These are phyloP conservation scores for Aspergillus sp. DNA, from an alignment of 2,329 filamentous ascomycete genomes.

Conservation along the genomic window DNA sequence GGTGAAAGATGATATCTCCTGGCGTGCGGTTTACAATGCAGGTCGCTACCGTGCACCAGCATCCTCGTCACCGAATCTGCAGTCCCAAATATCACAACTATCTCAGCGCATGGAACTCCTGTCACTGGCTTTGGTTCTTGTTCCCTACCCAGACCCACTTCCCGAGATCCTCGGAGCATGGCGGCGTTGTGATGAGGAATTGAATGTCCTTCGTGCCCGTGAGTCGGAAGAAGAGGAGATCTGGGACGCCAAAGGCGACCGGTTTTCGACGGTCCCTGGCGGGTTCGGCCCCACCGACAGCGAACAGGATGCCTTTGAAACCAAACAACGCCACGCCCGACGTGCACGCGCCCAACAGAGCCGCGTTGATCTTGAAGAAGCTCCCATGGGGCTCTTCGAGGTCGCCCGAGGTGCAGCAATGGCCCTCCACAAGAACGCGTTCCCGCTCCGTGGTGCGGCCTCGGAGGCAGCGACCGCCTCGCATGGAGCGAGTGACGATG, in stretches of 20 bases:
- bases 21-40: conserved; percentile 62
- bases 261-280: conserved; percentile 36
- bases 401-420: conserved; percentile 50
- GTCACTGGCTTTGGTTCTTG: conserved; percentile 59
- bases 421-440: conserved; percentile 48
- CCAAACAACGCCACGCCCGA: conserved; percentile 36
- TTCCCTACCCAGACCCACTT: conserved; percentile 53
- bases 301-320: conserved; percentile 46
- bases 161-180: conserved; percentile 62
- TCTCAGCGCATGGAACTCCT: conserved; percentile 65
- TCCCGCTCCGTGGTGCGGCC: conserved; percentile 35
- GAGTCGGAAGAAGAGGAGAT: conserved; percentile 56
- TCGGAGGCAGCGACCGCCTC: conserved; percentile 18
- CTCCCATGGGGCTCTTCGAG: conserved; percentile 52
- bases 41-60: conserved; percentile 51
- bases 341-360: conserved; percentile 28
- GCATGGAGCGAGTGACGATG: conserved; percentile 7
- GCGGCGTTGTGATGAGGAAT: conserved; percentile 62
- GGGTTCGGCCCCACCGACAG: conserved; percentile 44
- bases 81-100: conserved; percentile 51
- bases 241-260: conserved; percentile 57
- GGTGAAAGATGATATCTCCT: conserved; percentile 56
- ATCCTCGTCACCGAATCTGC: conserved; percentile 30
- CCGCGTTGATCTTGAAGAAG: conserved; percentile 38
- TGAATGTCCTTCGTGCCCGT: conserved; percentile 51